Evolutionary conservation across 2,329 filamentous ascomycete genomes (phyloP), one percentile per base, ranked within the genome.

Genomic region (Metarhizium sp.): DNA sequence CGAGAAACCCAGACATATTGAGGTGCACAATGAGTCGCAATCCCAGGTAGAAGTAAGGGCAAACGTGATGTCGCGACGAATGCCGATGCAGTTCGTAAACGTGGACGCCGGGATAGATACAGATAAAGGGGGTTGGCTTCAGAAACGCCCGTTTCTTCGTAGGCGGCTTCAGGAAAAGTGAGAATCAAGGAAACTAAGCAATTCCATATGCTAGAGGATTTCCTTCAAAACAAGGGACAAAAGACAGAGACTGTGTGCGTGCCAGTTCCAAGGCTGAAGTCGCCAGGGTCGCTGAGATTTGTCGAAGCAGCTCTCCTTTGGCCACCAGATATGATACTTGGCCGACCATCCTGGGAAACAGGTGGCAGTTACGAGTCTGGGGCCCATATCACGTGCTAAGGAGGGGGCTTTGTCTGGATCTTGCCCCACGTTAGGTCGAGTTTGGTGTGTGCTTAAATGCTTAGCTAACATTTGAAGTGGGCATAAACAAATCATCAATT

Each of bases 1-100:
- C 94, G 60, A 97, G 82, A 73, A 95, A 97, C 64, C 88, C 87
- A 75, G 92, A 87, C 92, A 97, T 18, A 43, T 34, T 36, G 34
- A 38, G 3, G 18, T 32, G 45, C 13, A 13, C 25, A 14, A 10
- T 50, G 30, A 30, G 16, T 30, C 30, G 40, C 29, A 16, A 30
- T 43, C 13, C 14, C 29, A 30, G 29, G n/a, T 43, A 16, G 29
- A 20, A 3, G 30, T 50, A 14, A 16, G 18, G 18, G 16, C 43
- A 14, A 40, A 14, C 36, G 13, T 47, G 50, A 51, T 32, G 34
- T 51, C 46, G 14, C 43, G 7, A 8, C 47, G 46, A n/a, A 20
- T 40, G 13, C 14, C 5, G 14, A 40, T 5, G 38, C 14, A 45
- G n/a, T 11, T 49, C 29, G 30, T n/a, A 42, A 40, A 7, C 40